Percentiles rank a stretch among this genome's conserved stretches.
phyloP scores from a whole-genome alignment of 2,329 filamentous ascomycete species.

The Hirsutella thompsonii region DNA sequence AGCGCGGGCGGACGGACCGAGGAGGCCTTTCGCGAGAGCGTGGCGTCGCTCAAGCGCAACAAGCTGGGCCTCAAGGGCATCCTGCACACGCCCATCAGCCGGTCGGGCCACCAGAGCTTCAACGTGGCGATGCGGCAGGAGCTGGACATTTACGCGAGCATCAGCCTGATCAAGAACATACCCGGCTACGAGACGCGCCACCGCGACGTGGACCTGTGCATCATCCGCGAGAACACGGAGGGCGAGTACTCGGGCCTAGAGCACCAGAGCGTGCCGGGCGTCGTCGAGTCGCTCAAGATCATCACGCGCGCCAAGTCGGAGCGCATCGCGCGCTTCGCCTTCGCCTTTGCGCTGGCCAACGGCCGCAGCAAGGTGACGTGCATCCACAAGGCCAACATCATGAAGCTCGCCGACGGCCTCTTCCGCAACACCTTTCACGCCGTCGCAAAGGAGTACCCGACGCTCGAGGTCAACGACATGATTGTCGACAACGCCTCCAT shows the following conservation, averaged over 20 bases:
- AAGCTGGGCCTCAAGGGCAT: conserved; percentile 99
- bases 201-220: conserved; percentile 94
- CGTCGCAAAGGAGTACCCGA: conserved; percentile 89
- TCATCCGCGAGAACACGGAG: conserved; percentile 99
- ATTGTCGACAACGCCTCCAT: conserved; percentile 99
- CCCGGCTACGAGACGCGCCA: conserved; percentile 96
- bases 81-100: conserved; percentile 90
- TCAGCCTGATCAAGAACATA: conserved; percentile 98
- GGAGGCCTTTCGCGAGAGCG: conserved; percentile 89
- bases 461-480: conserved; percentile 95
- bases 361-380: conserved; percentile 98
- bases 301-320: conserved; percentile 98
- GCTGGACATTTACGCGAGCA: conserved; percentile 97
- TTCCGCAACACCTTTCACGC: conserved; percentile 97
- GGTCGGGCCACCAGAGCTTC: conserved; percentile 97
- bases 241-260: conserved; percentile 98
- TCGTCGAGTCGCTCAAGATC: conserved; percentile 99
- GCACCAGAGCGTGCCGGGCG: conserved; percentile 92
- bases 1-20: conserved; percentile 73
- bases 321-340: conserved; percentile 98
- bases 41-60: conserved; percentile 92
- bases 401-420: conserved; percentile 98
- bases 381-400: conserved; percentile 99
- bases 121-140: conserved; percentile 98
- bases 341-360: conserved; percentile 95